Evolutionary conservation across 2,329 filamentous ascomycete species (phyloP), one percentile per base, ranked within the genome.

Genomic region (Pseudohalonectria lignicola): DNA sequence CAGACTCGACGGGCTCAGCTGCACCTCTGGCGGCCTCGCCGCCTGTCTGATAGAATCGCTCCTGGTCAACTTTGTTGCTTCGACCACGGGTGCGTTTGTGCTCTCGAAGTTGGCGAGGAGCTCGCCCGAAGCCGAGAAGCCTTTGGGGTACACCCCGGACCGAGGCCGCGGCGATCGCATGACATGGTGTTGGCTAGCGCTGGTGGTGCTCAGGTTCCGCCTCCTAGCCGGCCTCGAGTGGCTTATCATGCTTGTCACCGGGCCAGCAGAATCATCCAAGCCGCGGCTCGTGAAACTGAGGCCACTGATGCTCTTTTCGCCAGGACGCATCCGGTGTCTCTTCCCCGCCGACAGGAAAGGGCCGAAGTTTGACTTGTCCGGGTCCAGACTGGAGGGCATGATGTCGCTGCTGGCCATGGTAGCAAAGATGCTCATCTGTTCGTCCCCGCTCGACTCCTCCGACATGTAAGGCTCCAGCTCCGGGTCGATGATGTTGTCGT

Each of bases 401-500:
- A 75, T 62, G 41, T 80, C 78, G 34, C 73, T 71, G 40, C 72
- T 76, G n/a, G 87, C 67, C 63, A 82, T 71, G 6, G 75, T 78
- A 2, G 83, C 79, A 58, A 94, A 84, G 11, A 95, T 81, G 52
- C 82, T 88, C 60, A 88, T 81, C 49, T 93, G 85, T 47, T 98
- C 88, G 49, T 94, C 88, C 28, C 84, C 90, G 50, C 86, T 95
- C 2, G 88, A 94, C 34, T 85, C 87, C 54, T 98, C 92, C 6
- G 92, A 98, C 69, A 98, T 83, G 60, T 93, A 98, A 25, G 86
- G 84, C 5, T 88, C 90, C 39, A 98, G 66, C 52, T 98, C 92
- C 1, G 92, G 92, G 54, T 98, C 92, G 48, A 98, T 96, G 48
- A 98, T 94, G 53, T 92, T 96, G 63, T 98, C 92, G 53, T 92